These are phyloP conservation scores for Xerocomus nothofagi DNA, from an alignment of 1,284 basidiomycete genomes.

Conservation along the genomic window DNA sequence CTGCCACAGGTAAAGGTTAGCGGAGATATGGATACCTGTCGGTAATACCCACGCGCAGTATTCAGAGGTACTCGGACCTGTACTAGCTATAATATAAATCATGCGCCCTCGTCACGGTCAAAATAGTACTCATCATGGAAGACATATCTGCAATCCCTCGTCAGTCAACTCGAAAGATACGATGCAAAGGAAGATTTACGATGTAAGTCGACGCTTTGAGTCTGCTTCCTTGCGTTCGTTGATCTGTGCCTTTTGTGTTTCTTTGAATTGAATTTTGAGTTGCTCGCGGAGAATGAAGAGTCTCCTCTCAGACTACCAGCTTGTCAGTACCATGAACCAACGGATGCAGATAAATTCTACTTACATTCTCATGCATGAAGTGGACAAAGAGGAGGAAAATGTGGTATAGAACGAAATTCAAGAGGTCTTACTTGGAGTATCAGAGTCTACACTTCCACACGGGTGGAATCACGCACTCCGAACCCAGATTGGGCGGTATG, in stretches of 20 bases:
- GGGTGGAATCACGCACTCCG: constrained; percentile 46
- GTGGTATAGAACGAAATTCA: constrained; percentile 70
- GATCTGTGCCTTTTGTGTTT: constrained; percentile 82
- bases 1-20: constrained; percentile 35
- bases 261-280: constrained; percentile 76
- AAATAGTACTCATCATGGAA: constrained; percentile 61
- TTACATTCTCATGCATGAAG: constrained; percentile 51
- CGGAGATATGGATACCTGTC: background rate
- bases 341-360: constrained; percentile 8
- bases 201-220: constrained; percentile 79
- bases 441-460: background rate
- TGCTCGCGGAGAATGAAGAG: constrained; percentile 65
- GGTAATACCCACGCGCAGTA: constrained; percentile 66
- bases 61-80: constrained; percentile 91
- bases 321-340: constrained; percentile 1
- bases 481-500: constrained; percentile 48
- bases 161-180: constrained; percentile 1
- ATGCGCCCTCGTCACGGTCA: constrained; percentile 3
- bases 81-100: constrained; percentile 33
- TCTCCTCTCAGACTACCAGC: constrained; percentile 51
- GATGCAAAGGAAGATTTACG: constrained; percentile 42
- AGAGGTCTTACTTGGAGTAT: constrained; percentile 44
- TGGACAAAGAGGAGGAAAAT: constrained; percentile 57
- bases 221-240: constrained; percentile 81
- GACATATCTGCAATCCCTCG: constrained; percentile 57